Base-by-base conservation (phyloP, 331 rosid species). In the Pyracantha coccinea region DNA sequence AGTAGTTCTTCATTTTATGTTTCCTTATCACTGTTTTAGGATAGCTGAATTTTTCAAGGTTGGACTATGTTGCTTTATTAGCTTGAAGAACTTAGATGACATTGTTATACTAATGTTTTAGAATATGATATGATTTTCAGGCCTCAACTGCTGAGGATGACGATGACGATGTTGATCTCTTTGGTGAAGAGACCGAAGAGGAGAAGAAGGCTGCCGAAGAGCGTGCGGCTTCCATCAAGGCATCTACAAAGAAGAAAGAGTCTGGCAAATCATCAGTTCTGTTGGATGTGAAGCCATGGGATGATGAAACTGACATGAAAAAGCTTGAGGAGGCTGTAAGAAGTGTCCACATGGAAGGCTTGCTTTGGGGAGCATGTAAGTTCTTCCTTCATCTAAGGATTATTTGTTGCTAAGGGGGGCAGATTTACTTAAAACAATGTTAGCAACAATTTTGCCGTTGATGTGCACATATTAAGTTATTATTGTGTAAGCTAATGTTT, bases 251-350 rank as follows among this genome's bases (percentile, higher is more conserved):
- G 58, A 95, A 95, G 97, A 92, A 95, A 72, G 98, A 95, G 76
- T 76, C 88, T 77, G 99, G 99, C 23, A 95, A 95, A 75, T 95
- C 99, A 68, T 95, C 99, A 24, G 93, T 95, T 61, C 80, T 95
- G 45, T 33, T 95, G 96, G 99, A 94, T 81, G 88, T 94, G 61
- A 94, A 94, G 86, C 99, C 99, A 55, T 94, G 99, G 99, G 97
- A 94, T 45, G 99, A 94, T 55, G 99, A 94, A 71, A 94, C 99
- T 0, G 99, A 94, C 88, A 94, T 94, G 97, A 92, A 92, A 67
- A 86, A 88, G 81, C 99, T 95, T 14, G 99, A 95, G 76, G 99
- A 92, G 87, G 85, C 97, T 47, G 99, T 95, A 71, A 85, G 99
- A 85, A 71, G 97, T 11, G 86, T 95, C 70, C 33, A 86, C 57